Evolutionary conservation across 345 rosid genomes (phyloP).

Genomic region (Psidium friedrichsthalianum): DNA sequence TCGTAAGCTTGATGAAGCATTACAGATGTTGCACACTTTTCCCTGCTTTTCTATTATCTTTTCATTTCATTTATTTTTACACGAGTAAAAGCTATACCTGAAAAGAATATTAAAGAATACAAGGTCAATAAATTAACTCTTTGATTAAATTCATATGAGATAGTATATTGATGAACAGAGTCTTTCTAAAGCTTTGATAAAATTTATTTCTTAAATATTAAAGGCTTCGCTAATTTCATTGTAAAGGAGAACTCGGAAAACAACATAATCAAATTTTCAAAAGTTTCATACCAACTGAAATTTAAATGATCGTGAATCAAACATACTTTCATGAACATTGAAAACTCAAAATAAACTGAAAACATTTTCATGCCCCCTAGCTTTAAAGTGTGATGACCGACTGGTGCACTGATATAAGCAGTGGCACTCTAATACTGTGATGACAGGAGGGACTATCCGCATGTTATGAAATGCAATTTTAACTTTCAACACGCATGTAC

Average conservation of each 20-base stretch:
- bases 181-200: not conserved
- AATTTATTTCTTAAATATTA: not conserved
- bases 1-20: not conserved
- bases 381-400: not conserved
- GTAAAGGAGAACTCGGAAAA: not conserved
- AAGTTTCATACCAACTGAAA: not conserved
- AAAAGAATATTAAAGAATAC: not conserved
- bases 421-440: not conserved
- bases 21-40: not conserved
- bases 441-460: not conserved
- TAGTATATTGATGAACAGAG: not conserved
- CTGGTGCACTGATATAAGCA: not conserved
- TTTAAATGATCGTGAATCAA: not conserved
- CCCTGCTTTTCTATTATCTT: not conserved
- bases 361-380: not conserved
- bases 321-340: not conserved
- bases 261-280: not conserved
- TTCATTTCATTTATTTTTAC: not conserved
- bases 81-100: not conserved
- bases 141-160: not conserved
- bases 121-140: not conserved
- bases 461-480: not conserved
- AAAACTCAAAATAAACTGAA: not conserved
- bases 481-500: not conserved
- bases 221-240: not conserved